Conservation (phyloP, 2,329 filamentous ascomycete species). For the Cercospora beticola region DNA sequence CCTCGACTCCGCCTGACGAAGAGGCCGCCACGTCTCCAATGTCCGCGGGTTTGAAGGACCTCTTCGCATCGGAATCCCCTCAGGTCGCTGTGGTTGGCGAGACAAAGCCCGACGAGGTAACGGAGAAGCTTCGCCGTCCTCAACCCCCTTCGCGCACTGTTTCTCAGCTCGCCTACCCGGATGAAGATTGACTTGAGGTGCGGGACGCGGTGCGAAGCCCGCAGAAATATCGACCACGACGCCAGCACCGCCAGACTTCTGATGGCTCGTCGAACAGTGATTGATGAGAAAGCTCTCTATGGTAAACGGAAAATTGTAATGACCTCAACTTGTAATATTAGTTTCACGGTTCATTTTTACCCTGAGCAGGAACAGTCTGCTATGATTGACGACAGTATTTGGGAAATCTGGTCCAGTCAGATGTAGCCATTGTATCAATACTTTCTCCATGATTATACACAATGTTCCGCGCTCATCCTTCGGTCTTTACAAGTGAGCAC, state of each 20-base stretch:
- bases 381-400: conserved; percentile 12
- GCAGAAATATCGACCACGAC: background rate
- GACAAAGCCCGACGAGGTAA: background rate
- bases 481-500: background rate
- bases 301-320: background rate
- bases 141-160: conserved; percentile 3
- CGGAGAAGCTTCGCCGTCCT: conserved; percentile 9
- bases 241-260: background rate
- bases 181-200: conserved; percentile 14
- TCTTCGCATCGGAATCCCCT: background rate
- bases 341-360: background rate
- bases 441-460: background rate
- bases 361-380: conserved; percentile 7
- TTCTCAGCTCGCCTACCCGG: conserved; percentile 7
- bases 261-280: background rate
- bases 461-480: too few relatives aligned
- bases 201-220: conserved; percentile 10
- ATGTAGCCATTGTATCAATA: conserved; percentile 13
- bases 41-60: conserved; percentile 1
- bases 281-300: background rate
- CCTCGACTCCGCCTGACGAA: conserved; percentile 2
- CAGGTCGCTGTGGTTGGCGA: background rate
- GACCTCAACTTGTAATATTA: conserved; percentile 6
- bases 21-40: conserved; percentile 3
- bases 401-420: conserved; percentile 3